A percentile compares a stretch with the other conserved stretches of the same genome.
These are phyloP conservation scores for Rhizopogon sp. DNA, from an alignment of 768 basidiomycete genomes.

Conservation along the genomic window DNA sequence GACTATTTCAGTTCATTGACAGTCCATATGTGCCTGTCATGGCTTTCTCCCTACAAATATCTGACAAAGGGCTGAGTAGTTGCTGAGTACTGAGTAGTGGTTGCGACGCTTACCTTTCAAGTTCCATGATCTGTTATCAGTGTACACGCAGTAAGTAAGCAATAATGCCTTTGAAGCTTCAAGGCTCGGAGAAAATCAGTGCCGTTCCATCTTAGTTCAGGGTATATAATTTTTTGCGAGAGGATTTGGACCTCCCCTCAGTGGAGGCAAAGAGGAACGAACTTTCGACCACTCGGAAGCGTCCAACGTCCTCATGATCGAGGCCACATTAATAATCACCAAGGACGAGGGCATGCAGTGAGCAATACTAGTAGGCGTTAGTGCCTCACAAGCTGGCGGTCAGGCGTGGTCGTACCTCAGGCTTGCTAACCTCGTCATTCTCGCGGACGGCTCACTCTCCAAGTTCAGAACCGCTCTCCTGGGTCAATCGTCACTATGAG, in stretches of 20 bases:
- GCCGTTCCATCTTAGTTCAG: too few species aligned
- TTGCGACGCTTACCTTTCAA: too few species aligned
- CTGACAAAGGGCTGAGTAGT: too few species aligned
- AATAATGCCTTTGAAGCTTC: too few species aligned
- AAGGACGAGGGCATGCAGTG: conserved; percentile 40
- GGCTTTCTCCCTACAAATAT: too few species aligned
- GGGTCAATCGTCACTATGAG: conserved; percentile 36
- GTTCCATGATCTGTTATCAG: too few species aligned
- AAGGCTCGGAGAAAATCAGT: too few species aligned
- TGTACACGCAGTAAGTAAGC: too few species aligned
- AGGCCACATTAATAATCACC: conserved; percentile 57
- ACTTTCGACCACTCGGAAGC: conserved; percentile 74
- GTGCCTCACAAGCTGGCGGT: conserved; percentile 35
- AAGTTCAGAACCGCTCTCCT: conserved; percentile 70
- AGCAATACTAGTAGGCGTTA: conserved; percentile 48
- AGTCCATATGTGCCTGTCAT: too few species aligned
- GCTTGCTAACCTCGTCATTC: conserved; percentile 66
- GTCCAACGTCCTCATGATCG: conserved; percentile 63
- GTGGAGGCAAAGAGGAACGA: conserved; percentile 50
- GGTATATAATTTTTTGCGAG: too few species aligned
- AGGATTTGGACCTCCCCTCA: conserved; percentile 48
- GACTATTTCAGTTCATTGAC: too few species aligned
- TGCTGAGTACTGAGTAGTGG: too few species aligned
- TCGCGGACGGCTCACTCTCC: conserved; percentile 88
- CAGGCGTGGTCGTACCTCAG: conserved; percentile 40